Evolutionary conservation across 2,329 filamentous ascomycete genomes (phyloP).

Genomic region (Neonectria faginata): DNA sequence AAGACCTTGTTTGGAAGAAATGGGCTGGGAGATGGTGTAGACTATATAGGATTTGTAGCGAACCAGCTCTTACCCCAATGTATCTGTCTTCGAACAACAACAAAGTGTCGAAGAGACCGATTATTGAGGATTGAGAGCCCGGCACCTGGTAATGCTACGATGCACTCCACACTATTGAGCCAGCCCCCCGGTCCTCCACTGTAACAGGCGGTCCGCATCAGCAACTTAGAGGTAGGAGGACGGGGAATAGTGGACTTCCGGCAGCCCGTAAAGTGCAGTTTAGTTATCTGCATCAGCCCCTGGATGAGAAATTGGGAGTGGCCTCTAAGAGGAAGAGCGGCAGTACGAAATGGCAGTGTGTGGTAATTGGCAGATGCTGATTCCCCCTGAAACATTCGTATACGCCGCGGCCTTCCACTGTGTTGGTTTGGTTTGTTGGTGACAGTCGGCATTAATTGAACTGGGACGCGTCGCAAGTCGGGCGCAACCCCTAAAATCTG

Average conservation of each 20-base stretch:
- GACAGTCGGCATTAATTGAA: neutral
- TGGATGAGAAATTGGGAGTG: constrained; percentile 22
- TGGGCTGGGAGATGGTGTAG: neutral
- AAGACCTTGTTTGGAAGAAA: neutral
- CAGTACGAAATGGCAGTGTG: neutral
- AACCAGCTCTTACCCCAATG: neutral
- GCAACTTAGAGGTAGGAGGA: neutral
- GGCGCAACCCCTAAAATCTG: constrained; percentile 21
- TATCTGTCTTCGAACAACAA: neutral
- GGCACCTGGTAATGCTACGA: neutral
- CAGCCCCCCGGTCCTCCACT: constrained; percentile 8
- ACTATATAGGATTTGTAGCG: too few species aligned
- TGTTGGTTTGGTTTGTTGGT: neutral
- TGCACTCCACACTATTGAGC: neutral
- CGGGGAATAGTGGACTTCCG: constrained; percentile 16
- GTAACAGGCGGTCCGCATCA: neutral
- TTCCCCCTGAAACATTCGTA: constrained; percentile 1
- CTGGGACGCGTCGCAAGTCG: constrained; percentile 22
- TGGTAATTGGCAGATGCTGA: neutral
- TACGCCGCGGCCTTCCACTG: neutral
- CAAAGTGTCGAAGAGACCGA: neutral
- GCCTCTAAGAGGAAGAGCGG: neutral
- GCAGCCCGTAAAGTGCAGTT: constrained; percentile 17
- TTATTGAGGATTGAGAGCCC: neutral
- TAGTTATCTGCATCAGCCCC: constrained; percentile 26